Percentiles rank a stretch among this genome's conserved stretches.
Evolutionary conservation across 129 eudicot genomes (phyloP).

Genomic region (Artemisia tridentata): DNA sequence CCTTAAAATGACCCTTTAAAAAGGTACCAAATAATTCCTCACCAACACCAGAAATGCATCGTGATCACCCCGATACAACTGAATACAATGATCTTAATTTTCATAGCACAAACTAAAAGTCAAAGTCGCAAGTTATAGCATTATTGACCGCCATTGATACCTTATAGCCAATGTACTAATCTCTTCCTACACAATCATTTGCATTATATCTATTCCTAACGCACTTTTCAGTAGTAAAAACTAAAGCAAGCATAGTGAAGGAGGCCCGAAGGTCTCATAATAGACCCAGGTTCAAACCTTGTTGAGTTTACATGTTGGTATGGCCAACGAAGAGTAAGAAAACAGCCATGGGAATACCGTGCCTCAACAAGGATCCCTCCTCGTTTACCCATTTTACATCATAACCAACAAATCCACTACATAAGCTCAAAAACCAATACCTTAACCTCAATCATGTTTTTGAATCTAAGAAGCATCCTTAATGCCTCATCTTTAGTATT

Average conservation of each 20-base stretch:
- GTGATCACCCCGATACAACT: too few relatives aligned
- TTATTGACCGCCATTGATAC: not conserved
- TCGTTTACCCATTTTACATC: not conserved
- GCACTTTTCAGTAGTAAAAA: not conserved
- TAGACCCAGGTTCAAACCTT: too few relatives aligned
- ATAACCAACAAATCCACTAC: slow-evolving; percentile 13
- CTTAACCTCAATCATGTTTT: slow-evolving; percentile 54
- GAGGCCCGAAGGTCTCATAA: too few relatives aligned
- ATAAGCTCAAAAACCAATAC: slow-evolving; percentile 30
- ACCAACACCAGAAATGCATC: too few relatives aligned
- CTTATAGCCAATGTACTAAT: not conserved
- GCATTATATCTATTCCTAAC: slow-evolving; percentile 14
- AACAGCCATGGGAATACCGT: not conserved
- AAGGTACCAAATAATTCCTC: too few relatives aligned
- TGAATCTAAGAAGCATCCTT: slow-evolving; percentile 50
- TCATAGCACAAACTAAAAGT: not conserved
- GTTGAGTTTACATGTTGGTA: too few relatives aligned
- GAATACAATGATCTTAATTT: too few relatives aligned
- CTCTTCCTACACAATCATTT: slow-evolving; percentile 4
- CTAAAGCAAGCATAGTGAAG: too few relatives aligned
- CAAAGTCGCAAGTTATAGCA: slow-evolving; percentile 7
- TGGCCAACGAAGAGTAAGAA: not conserved
- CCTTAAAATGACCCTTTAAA: too few relatives aligned
- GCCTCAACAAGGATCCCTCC: too few relatives aligned
- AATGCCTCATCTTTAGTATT: slow-evolving; percentile 51